A percentile compares a stretch with the other conserved stretches of the same genome.
Evolutionary conservation across 2,329 filamentous ascomycete species (phyloP).

Genomic region (Phaeomoniella chlamydospora): DNA sequence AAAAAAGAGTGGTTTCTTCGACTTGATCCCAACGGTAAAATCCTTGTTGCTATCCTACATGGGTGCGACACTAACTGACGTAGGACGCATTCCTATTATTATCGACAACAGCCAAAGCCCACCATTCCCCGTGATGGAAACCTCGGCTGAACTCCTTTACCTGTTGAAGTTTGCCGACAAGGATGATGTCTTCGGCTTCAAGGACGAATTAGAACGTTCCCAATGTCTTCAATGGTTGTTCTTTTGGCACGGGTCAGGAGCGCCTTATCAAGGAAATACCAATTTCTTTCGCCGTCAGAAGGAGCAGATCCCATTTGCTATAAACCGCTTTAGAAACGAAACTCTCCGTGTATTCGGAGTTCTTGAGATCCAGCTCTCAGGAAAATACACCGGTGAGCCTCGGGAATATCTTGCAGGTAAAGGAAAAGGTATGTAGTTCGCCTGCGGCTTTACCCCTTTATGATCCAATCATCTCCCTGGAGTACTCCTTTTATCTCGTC

Average conservation of each 20-base stretch:
- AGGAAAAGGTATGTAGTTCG: conserved; percentile 29
- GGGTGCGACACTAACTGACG: conserved; percentile 8
- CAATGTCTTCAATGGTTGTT: conserved; percentile 38
- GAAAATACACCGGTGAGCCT: conserved; percentile 33
- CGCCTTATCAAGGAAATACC: conserved; percentile 21
- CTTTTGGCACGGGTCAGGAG: conserved; percentile 35
- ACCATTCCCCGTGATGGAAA: conserved; percentile 38
- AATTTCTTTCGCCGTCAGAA: conserved; percentile 26
- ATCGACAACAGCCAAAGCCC: conserved; percentile 33
- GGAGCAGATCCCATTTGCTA: conserved; percentile 35
- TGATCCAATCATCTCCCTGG: neutral
- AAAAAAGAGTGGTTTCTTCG: conserved; percentile 41
- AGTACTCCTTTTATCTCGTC: neutral
- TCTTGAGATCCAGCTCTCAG: conserved; percentile 38
- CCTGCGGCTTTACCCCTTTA: neutral
- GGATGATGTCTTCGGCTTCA: conserved; percentile 36
- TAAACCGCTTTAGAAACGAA: conserved; percentile 37
- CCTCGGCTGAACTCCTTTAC: conserved; percentile 38
- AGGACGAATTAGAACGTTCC: conserved; percentile 33
- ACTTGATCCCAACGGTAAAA: conserved; percentile 28
- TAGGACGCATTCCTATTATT: conserved; percentile 32
- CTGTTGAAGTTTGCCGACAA: conserved; percentile 35
- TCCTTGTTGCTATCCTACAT: conserved; percentile 1
- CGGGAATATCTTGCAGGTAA: conserved; percentile 38
- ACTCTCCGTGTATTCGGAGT: conserved; percentile 37